Base-by-base conservation (phyloP, 257 asterid genomes). In the Forsythia viridissima region DNA sequence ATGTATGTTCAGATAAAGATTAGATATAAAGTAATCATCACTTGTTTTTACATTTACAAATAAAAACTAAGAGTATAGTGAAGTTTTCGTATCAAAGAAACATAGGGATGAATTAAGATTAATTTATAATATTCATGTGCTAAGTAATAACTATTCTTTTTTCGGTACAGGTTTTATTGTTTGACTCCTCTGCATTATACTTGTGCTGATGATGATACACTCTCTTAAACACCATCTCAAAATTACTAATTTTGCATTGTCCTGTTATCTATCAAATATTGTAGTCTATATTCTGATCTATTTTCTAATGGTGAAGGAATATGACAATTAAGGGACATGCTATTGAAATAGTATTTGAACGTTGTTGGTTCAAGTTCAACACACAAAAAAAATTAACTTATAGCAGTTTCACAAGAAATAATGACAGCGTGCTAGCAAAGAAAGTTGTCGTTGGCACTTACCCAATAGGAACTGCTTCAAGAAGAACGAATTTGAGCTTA, bases 401-500 rank as follows among this genome's bases (percentile, higher is more conserved):
- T 55, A 76, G 21, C 30, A 70, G 76, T 11, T 57, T n/a, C 67
- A 85, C 2, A 15, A 21, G 70, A 70, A 44, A 46, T 71, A 67
- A 67, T 57, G 48, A 78, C 11, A 69, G 52, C 21, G 72, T 55
- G 55, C 55, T 34, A 71, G 46, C 70, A 38, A 69, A 21, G 55
- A 74, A 76, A 41, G 68, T 57, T 24, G 24, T 68, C 2, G 72
- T 78, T 37, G 51, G 61, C 74, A 87, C 97, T 70, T 84, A 95
- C 99, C 98, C 99, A 44, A 90, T 87, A 6, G 97, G 92, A 72
- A 89, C 72, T 83, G 88, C 97, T 85, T 95, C 97, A 76, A 89
- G 86, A 83, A 93, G 85, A 61, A 89, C 73, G 74, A 91, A 89
- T 78, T 86, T 89, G 77, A 96, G 82, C 81, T 71, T 91, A 74